phyloP scores from a whole-genome alignment of 768 basidiomycete species.

The Kwoniella heveanensis region DNA sequence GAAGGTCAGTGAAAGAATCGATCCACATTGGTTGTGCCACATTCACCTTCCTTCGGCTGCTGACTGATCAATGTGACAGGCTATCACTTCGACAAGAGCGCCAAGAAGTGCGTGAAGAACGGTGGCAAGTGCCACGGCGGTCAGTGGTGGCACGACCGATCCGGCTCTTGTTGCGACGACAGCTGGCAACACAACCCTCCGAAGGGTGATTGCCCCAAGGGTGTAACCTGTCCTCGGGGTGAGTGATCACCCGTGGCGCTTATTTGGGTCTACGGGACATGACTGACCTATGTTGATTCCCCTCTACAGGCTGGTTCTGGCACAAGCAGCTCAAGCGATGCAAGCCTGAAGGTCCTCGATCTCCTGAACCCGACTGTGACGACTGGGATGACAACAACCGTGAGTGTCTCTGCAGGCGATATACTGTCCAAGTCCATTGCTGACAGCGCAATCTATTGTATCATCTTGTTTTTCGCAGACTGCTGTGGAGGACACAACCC shows the following conservation, averaged over 20 bases:
- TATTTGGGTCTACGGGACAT: too few relatives aligned
- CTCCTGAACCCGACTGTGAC: slow-evolving; percentile 43
- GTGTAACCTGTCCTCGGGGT: slow-evolving; percentile 38
- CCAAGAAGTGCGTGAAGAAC: slow-evolving; percentile 20
- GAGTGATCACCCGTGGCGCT: slow-evolving; percentile 6
- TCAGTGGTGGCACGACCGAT: slow-evolving; percentile 42
- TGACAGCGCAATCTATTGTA: too few relatives aligned
- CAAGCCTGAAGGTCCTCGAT: slow-evolving; percentile 16
- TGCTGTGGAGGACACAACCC: slow-evolving; percentile 23
- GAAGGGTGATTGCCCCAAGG: slow-evolving; percentile 29
- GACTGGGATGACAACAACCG: slow-evolving; percentile 43
- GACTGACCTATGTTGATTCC: neutral
- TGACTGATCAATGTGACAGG: too few relatives aligned
- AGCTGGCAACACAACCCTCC: slow-evolving; percentile 23
- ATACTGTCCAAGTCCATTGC: too few relatives aligned
- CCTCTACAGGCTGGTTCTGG: slow-evolving; percentile 25
- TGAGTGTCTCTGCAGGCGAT: slow-evolving; percentile 2
- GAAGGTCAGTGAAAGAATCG: slow-evolving; percentile 33
- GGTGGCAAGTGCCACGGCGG: slow-evolving; percentile 21
- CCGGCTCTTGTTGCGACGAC: slow-evolving; percentile 32
- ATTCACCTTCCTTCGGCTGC: too few relatives aligned
- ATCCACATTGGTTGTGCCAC: too few relatives aligned
- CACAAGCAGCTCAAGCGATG: slow-evolving; percentile 20
- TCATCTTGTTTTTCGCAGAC: slow-evolving; percentile 10
- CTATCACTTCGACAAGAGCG: slow-evolving; percentile 30